Evolutionary conservation across 1,284 basidiomycete genomes (phyloP).

Genomic region (Cryptococcus floricola): DNA sequence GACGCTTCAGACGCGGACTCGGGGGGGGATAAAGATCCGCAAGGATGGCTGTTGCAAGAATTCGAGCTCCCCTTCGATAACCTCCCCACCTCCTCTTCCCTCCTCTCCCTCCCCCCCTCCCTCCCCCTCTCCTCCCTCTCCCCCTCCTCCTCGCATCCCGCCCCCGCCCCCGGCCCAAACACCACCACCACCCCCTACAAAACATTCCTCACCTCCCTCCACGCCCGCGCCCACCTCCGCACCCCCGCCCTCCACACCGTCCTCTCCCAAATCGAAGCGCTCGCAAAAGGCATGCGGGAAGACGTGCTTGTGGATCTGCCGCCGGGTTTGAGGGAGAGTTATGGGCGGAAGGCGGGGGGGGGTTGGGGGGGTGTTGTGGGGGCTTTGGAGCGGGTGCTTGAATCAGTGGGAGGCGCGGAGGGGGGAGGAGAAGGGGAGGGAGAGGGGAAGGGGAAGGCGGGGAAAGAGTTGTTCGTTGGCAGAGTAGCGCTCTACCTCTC

Average conservation of each 20-base stretch:
- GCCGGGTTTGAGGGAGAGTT: constrained; percentile 18
- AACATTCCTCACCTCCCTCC: constrained; percentile 34
- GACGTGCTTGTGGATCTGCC: constrained; percentile 28
- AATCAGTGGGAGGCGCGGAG: constrained; percentile 12
- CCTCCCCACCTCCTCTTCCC: constrained; percentile 31
- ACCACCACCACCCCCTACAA: constrained; percentile 19
- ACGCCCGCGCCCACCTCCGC: constrained; percentile 33
- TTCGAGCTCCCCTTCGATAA: constrained; percentile 36
- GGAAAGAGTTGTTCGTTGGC: constrained; percentile 43
- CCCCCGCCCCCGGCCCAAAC: constrained; percentile 11
- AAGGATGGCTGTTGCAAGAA: background rate
- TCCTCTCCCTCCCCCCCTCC: constrained; percentile 9
- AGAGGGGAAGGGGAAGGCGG: constrained; percentile 25
- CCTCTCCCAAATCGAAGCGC: constrained; percentile 30
- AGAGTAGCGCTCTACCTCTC: constrained; percentile 41
- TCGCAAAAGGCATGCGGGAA: constrained; percentile 27
- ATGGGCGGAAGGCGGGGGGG: constrained; percentile 17
- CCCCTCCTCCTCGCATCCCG: constrained; percentile 35
- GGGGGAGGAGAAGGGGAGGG: background rate
- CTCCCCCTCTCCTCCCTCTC: constrained; percentile 38
- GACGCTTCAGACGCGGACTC: too few species aligned
- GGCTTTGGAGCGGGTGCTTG: constrained; percentile 29
- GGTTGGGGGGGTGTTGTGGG: constrained; percentile 27
- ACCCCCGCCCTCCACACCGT: constrained; percentile 42
- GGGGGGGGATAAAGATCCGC: constrained; percentile 1